These are phyloP conservation scores for Amauroascus niger DNA, from an alignment of 2,329 filamentous ascomycete species.

Conservation along the genomic window DNA sequence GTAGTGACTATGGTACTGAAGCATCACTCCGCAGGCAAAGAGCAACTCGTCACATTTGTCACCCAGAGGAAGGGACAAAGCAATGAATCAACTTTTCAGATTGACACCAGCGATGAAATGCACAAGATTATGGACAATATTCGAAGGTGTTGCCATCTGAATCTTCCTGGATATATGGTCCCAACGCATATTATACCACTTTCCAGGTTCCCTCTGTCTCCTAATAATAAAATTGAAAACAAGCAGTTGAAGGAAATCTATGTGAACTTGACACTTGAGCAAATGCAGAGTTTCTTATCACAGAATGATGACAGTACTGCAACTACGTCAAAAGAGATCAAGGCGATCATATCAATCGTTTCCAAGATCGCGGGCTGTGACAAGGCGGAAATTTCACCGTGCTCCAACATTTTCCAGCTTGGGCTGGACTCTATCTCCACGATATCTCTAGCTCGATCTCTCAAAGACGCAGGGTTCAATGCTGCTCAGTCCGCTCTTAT, in stretches of 20 bases:
- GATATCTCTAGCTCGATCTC: slow-evolving; percentile 54
- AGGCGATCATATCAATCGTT: slow-evolving; percentile 46
- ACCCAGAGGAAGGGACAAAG: slow-evolving; percentile 13
- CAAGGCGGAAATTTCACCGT: slow-evolving; percentile 39
- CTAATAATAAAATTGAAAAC: slow-evolving; percentile 81
- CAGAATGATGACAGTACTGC: slow-evolving; percentile 22
- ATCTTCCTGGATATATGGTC: slow-evolving; percentile 78
- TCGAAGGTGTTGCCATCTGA: slow-evolving; percentile 55
- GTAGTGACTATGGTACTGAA: slow-evolving; percentile 67
- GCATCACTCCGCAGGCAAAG: slow-evolving; percentile 62
- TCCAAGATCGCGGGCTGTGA: slow-evolving; percentile 44
- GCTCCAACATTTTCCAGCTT: slow-evolving; percentile 69
- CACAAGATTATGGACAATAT: slow-evolving; percentile 26
- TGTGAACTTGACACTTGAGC: slow-evolving; percentile 47
- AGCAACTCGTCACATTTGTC: slow-evolving; percentile 73
- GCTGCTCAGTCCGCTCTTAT: slow-evolving; percentile 56
- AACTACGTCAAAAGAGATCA: slow-evolving; percentile 32
- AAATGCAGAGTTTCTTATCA: slow-evolving; percentile 50
- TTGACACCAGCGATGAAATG: slow-evolving; percentile 32
- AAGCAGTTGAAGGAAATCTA: slow-evolving; percentile 62
- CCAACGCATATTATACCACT: slow-evolving; percentile 72
- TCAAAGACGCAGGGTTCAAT: slow-evolving; percentile 55
- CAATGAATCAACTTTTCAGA: slow-evolving; percentile 16
- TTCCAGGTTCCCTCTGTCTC: slow-evolving; percentile 63
- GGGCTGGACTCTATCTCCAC: slow-evolving; percentile 83